These are phyloP conservation scores for Penicillium atrosanguineum DNA, from an alignment of 495 filamentous ascomycete genomes.

Conservation along the genomic window DNA sequence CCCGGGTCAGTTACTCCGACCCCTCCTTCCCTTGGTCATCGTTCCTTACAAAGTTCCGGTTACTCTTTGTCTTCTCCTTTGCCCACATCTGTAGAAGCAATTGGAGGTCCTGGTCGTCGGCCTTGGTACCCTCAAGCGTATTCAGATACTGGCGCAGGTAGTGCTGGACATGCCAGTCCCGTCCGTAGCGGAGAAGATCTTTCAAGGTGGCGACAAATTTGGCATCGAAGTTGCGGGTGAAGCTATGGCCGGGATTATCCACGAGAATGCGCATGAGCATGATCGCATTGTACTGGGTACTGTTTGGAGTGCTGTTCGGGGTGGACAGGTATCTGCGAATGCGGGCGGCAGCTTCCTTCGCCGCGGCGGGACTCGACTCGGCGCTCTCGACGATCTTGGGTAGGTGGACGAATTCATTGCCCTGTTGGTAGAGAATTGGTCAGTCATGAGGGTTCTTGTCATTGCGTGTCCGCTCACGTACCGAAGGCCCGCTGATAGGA, in stretches of 20 bases:
- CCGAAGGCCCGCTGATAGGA: conserved; percentile 58
- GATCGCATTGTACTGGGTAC: conserved; percentile 90
- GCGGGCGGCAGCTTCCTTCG: conserved; percentile 68
- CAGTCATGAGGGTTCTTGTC: background rate
- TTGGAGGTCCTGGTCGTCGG: conserved; percentile 66
- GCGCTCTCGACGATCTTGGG: conserved; percentile 91
- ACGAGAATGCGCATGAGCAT: conserved; percentile 92
- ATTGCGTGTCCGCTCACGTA: conserved; percentile 37
- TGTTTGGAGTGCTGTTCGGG: conserved; percentile 59
- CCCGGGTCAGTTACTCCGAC: background rate
- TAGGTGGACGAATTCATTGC: conserved; percentile 89
- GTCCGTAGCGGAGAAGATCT: conserved; percentile 67
- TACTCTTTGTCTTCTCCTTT: conserved; percentile 65
- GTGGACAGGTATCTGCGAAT: conserved; percentile 79
- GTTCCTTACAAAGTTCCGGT: conserved; percentile 12
- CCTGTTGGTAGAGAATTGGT: conserved; percentile 39
- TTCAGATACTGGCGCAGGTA: conserved; percentile 84
- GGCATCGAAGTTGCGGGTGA: conserved; percentile 80
- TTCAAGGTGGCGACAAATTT: conserved; percentile 77
- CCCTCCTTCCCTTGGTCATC: background rate
- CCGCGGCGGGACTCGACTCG: conserved; percentile 85
- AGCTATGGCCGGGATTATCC: conserved; percentile 87
- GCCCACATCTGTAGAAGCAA: conserved; percentile 78
- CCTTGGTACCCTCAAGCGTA: conserved; percentile 59
- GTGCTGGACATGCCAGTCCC: conserved; percentile 74